Percentiles rank a stretch among this genome's conserved stretches.
phyloP scores from a whole-genome alignment of 495 filamentous ascomycete species.

The Penicillium cinerascens region DNA sequence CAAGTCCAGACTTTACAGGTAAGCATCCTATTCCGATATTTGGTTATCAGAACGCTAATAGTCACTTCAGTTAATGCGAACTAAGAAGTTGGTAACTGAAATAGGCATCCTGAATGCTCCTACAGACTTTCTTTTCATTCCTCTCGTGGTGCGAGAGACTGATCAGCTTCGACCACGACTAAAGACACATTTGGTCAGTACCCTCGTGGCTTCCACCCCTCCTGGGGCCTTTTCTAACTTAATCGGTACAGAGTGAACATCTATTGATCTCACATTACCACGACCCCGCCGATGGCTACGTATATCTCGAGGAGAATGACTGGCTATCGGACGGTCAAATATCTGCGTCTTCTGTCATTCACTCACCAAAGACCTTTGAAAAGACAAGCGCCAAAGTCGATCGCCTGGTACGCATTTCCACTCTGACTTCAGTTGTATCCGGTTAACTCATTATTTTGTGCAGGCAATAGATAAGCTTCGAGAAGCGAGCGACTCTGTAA shows the following conservation, averaged over 20 bases:
- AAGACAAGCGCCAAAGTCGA: constrained; percentile 19
- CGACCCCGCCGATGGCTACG: constrained; percentile 64
- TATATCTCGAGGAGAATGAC: constrained; percentile 62
- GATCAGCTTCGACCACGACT: constrained; percentile 31
- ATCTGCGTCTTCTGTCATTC: constrained; percentile 47
- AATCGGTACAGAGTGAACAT: constrained; percentile 61
- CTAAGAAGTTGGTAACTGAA: constrained; percentile 69
- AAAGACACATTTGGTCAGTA: constrained; percentile 47
- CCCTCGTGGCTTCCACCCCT: neutral
- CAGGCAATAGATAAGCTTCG: constrained; percentile 45
- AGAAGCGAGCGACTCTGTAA: constrained; percentile 35
- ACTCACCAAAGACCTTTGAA: constrained; percentile 20
- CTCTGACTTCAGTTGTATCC: neutral
- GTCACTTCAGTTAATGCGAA: constrained; percentile 66
- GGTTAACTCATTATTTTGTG: neutral
- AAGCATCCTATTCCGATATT: neutral
- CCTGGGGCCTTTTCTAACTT: neutral
- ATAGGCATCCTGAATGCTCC: constrained; percentile 70
- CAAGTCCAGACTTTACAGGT: constrained; percentile 85
- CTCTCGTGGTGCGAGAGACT: constrained; percentile 51
- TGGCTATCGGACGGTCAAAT: constrained; percentile 43
- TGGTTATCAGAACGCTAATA: constrained; percentile 8
- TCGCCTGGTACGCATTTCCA: constrained; percentile 17
- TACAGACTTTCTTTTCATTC: constrained; percentile 75
- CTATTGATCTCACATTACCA: constrained; percentile 90